Percentiles rank a stretch among this genome's conserved stretches.
These are phyloP conservation scores for Flaveria sonorensis DNA, from an alignment of 129 eudicot species.

Conservation along the genomic window DNA sequence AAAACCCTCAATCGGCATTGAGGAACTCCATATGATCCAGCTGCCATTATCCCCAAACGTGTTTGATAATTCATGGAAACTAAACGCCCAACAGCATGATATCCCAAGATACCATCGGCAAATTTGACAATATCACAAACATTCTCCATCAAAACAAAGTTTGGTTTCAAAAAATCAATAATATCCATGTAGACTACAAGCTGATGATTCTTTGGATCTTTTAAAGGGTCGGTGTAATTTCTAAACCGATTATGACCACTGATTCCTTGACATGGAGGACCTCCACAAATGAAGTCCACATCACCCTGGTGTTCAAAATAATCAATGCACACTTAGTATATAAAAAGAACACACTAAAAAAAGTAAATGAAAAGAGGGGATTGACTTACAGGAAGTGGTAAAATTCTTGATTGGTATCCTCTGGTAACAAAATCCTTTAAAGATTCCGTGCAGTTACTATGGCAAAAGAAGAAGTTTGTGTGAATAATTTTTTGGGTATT, in stretches of 20 bases:
- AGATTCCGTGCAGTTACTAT: slow-evolving; percentile 53
- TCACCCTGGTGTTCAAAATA: slow-evolving; percentile 49
- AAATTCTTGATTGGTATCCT: slow-evolving; percentile 49
- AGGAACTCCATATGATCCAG: slow-evolving; percentile 78
- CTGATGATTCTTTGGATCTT: slow-evolving; percentile 62
- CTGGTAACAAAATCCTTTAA: slow-evolving; percentile 56
- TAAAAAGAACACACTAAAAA: slow-evolving; percentile 4
- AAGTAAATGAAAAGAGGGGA: neutral
- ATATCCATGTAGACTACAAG: slow-evolving; percentile 74
- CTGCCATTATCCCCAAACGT: slow-evolving; percentile 77
- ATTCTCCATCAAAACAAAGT: slow-evolving; percentile 67
- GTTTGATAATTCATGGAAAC: slow-evolving; percentile 72
- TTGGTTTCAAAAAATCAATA: slow-evolving; percentile 62
- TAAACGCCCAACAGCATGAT: slow-evolving; percentile 61
- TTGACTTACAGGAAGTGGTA: slow-evolving; percentile 73
- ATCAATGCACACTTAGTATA: neutral
- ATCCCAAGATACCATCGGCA: slow-evolving; percentile 47
- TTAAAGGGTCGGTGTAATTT: slow-evolving; percentile 43
- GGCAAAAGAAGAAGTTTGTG: neutral
- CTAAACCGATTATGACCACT: slow-evolving; percentile 75
- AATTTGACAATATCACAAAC: slow-evolving; percentile 67
- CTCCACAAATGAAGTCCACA: slow-evolving; percentile 78
- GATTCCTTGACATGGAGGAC: slow-evolving; percentile 91
- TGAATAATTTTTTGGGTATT: neutral
- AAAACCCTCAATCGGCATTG: slow-evolving; percentile 70